These are phyloP conservation scores for Penicillium odoratum DNA, from an alignment of 495 filamentous ascomycete genomes.

Conservation along the genomic window DNA sequence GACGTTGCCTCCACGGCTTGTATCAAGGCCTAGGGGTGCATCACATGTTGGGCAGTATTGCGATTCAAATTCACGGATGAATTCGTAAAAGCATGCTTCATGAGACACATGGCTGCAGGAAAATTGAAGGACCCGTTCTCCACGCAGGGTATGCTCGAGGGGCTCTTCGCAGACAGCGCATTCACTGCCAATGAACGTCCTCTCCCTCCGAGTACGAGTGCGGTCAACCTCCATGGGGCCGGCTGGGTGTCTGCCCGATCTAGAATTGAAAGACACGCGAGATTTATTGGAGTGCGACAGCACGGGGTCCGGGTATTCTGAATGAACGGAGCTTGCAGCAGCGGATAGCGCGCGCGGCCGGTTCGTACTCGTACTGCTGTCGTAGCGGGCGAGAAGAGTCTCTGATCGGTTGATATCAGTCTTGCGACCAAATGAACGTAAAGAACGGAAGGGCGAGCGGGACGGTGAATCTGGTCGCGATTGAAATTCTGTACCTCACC, in stretches of 20 bases:
- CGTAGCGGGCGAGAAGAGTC: conserved; percentile 32
- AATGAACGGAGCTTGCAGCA: conserved; percentile 21
- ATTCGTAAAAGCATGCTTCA: conserved; percentile 99
- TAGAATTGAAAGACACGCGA: conserved; percentile 47
- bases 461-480: conserved; percentile 35
- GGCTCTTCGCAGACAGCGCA: conserved; percentile 98
- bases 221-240: conserved; percentile 78
- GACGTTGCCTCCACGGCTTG: conserved; percentile 92
- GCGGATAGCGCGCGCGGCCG: conserved; percentile 34
- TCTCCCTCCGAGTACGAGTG: conserved; percentile 77
- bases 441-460: conserved; percentile 39
- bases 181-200: conserved; percentile 92
- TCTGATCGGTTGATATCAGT: conserved; percentile 29
- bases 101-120: conserved; percentile 95
- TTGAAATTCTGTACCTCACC: conserved; percentile 33
- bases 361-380: conserved; percentile 7
- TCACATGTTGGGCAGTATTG: conserved; percentile 96
- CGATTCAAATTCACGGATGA: conserved; percentile 91
- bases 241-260: conserved; percentile 60
- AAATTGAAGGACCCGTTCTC: conserved; percentile 93
- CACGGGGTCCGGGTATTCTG: conserved; percentile 20
- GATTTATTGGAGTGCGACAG: conserved; percentile 35
- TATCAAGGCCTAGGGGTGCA: conserved; percentile 88
- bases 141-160: conserved; percentile 91
- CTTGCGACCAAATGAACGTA: conserved; percentile 31